phyloP scores from a whole-genome alignment of 306 rosid species.

The Cucumis cinereus region DNA sequence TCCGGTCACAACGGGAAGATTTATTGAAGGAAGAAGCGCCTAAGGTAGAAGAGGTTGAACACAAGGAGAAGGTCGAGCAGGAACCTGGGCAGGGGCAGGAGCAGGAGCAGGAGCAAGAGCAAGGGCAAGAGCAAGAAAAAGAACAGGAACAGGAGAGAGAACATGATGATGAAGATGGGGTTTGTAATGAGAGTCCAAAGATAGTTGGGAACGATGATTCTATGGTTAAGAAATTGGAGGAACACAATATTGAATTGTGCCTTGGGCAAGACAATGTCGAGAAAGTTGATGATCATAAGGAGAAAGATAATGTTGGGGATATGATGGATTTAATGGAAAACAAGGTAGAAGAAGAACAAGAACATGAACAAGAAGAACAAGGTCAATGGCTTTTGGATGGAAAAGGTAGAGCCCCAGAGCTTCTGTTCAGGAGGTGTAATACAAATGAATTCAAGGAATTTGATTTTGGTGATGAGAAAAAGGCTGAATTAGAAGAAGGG shows the following conservation, averaged over 20 bases:
- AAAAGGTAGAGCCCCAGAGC: constrained; percentile 24
- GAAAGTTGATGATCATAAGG: constrained; percentile 19
- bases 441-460: constrained; percentile 20
- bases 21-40: constrained; percentile 18
- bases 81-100: not conserved
- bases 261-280: constrained; percentile 39
- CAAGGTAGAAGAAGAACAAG: constrained; percentile 33
- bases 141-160: constrained; percentile 21
- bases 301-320: constrained; percentile 24
- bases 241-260: constrained; percentile 39
- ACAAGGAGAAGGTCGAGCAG: constrained; percentile 10
- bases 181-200: constrained; percentile 21
- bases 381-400: constrained; percentile 43
- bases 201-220: constrained; percentile 28
- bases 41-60: constrained; percentile 16
- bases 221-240: constrained; percentile 33
- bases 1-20: constrained; percentile 42
- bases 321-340: constrained; percentile 43
- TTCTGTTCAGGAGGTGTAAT: constrained; percentile 44
- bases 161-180: constrained; percentile 27
- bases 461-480: constrained; percentile 22
- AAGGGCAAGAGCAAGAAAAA: constrained; percentile 10
- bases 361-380: constrained; percentile 29
- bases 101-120: constrained; percentile 10
- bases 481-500: not conserved